phyloP scores from a whole-genome alignment of 1,284 basidiomycete genomes.

The Papiliotrema terrestris region DNA sequence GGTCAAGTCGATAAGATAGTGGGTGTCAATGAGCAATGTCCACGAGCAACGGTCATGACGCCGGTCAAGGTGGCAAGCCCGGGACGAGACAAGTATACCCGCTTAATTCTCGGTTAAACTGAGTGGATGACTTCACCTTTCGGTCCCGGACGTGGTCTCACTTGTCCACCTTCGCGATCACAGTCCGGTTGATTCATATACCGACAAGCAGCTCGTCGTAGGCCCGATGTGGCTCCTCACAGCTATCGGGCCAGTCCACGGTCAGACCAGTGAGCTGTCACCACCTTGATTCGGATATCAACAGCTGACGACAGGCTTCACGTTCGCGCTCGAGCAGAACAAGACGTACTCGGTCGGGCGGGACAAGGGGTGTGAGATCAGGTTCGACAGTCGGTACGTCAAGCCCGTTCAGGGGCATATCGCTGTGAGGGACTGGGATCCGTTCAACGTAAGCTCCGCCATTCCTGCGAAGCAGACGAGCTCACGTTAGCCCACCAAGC shows the following conservation, averaged over 20 bases:
- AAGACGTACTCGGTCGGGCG: conserved; percentile 35
- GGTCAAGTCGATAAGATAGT: no score
- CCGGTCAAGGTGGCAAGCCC: not conserved
- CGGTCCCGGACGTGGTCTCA: no score
- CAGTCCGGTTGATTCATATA: no score
- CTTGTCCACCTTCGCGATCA: not conserved
- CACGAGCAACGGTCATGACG: no score
- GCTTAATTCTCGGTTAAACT: no score
- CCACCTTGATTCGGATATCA: not conserved
- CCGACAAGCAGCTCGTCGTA: no score
- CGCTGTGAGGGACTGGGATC: conserved; percentile 35
- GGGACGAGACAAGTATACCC: not conserved
- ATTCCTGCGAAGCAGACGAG: not conserved
- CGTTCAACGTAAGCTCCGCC: conserved; percentile 22
- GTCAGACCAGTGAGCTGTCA: conserved; percentile 25
- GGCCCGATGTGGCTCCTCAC: conserved; percentile 39
- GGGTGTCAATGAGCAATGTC: no score
- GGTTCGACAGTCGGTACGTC: conserved; percentile 20
- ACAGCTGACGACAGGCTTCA: conserved; percentile 27
- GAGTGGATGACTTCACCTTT: no score
- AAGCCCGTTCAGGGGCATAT: conserved; percentile 30
- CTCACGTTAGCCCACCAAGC: conserved; percentile 7
- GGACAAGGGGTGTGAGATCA: conserved; percentile 30
- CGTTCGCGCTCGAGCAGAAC: conserved; percentile 36
- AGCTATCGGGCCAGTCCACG: conserved; percentile 39